Percentiles rank a stretch among this genome's conserved stretches.
Conservation (phyloP, 345 rosid species). For the Melastoma malabathricum region DNA sequence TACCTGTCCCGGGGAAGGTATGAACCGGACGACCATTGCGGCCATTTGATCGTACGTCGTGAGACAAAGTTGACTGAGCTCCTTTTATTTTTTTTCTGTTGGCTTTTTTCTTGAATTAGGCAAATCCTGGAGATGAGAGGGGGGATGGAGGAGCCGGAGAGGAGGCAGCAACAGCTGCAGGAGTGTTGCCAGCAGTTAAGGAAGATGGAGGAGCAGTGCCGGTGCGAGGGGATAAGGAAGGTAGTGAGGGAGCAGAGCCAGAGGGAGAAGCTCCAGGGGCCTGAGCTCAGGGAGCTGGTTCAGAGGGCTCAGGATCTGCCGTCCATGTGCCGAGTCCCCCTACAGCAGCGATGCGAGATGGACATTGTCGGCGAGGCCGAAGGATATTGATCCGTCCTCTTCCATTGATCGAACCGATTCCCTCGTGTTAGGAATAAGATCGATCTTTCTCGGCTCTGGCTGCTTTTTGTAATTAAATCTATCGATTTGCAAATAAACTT, state of each 20-base stretch:
- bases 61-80: not conserved
- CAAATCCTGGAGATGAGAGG: not conserved
- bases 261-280: not conserved
- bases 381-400: too few species aligned
- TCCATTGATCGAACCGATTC: too few species aligned
- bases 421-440: too few species aligned
- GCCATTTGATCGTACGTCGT: too few species aligned
- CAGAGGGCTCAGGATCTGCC: constrained; percentile 7
- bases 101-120: too few species aligned
- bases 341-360: too few species aligned
- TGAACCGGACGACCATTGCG: too few species aligned
- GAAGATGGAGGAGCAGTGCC: constrained; percentile 10
- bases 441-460: too few species aligned
- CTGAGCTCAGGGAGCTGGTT: not conserved
- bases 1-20: constrained; percentile 4
- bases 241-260: constrained; percentile 3
- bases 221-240: constrained; percentile 16
- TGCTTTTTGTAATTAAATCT: too few species aligned
- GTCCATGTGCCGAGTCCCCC: too few species aligned
- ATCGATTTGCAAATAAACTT: too few species aligned
- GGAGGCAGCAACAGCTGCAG: not conserved
- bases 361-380: too few species aligned
- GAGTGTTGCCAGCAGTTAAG: constrained; percentile 17
- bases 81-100: not conserved
- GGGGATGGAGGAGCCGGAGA: constrained; percentile 1